These are phyloP conservation scores for Sporobolomyces pararoseus DNA, from an alignment of 768 basidiomycete genomes.

Conservation along the genomic window DNA sequence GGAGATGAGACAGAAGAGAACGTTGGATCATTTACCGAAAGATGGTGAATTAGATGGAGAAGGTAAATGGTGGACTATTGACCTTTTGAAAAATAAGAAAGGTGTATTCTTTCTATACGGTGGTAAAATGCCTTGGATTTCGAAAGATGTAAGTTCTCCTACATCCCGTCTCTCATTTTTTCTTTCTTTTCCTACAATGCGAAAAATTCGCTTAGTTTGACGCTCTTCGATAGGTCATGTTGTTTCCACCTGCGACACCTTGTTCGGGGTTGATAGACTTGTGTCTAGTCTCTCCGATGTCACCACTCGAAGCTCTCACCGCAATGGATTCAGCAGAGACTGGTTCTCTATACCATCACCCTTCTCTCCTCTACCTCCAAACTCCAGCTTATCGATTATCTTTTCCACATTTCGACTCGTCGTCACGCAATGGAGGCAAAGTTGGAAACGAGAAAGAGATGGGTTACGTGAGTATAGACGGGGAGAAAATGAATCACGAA, in stretches of 20 bases:
- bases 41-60: constrained; percentile 63
- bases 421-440: constrained; percentile 53
- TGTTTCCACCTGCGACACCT: constrained; percentile 26
- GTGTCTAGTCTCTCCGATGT: constrained; percentile 34
- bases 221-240: constrained; percentile 9
- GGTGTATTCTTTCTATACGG: constrained; percentile 81
- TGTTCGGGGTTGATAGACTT: constrained; percentile 37
- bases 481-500: constrained; percentile 69
- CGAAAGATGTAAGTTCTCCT: constrained; percentile 47
- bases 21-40: constrained; percentile 51
- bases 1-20: constrained; percentile 21
- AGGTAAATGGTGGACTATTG: constrained; percentile 16
- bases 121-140: constrained; percentile 72
- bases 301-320: constrained; percentile 16
- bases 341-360: constrained; percentile 59
- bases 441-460: constrained; percentile 66
- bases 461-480: constrained; percentile 74
- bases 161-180: neutral
- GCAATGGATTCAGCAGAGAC: constrained; percentile 61
- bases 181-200: neutral
- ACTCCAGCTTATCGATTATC: constrained; percentile 35
- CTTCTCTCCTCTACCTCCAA: constrained; percentile 25
- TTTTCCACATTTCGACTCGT: no score
- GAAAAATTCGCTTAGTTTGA: neutral
- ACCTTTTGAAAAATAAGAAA: neutral